These are phyloP conservation scores for Xylaria sp. DNA, from an alignment of 495 filamentous ascomycete species.

Conservation along the genomic window DNA sequence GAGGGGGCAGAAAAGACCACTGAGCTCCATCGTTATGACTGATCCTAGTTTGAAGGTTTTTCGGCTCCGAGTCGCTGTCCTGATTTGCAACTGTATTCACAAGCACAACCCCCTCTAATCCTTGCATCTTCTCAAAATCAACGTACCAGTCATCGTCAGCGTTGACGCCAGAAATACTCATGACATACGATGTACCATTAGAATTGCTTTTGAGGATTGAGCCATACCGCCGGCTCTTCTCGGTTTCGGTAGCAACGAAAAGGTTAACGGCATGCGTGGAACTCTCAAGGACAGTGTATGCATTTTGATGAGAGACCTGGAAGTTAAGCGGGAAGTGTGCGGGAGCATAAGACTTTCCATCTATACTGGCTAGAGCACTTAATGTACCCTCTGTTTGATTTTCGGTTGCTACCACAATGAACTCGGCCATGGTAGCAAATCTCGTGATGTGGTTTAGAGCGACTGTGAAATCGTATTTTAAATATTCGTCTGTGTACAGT, in stretches of 20 bases:
- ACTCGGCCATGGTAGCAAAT: slow-evolving; percentile 93
- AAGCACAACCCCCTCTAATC: slow-evolving; percentile 86
- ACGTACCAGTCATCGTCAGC: slow-evolving; percentile 76
- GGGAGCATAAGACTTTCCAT: slow-evolving; percentile 80
- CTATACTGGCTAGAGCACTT: slow-evolving; percentile 80
- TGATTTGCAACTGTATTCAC: slow-evolving; percentile 85
- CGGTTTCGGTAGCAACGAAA: slow-evolving; percentile 77
- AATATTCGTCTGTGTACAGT: slow-evolving; percentile 76
- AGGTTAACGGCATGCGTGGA: slow-evolving; percentile 92
- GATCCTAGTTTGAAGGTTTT: slow-evolving; percentile 87
- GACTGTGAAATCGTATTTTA: slow-evolving; percentile 61
- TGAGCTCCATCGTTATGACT: slow-evolving; percentile 94
- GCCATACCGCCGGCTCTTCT: slow-evolving; percentile 71
- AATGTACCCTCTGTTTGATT: slow-evolving; percentile 69
- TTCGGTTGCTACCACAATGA: slow-evolving; percentile 85
- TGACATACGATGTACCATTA: slow-evolving; percentile 92
- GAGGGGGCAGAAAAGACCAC: slow-evolving; percentile 78
- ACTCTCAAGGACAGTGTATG: slow-evolving; percentile 92
- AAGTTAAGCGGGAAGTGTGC: slow-evolving; percentile 86
- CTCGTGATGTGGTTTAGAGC: slow-evolving; percentile 74
- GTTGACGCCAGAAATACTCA: slow-evolving; percentile 80
- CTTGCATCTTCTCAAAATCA: slow-evolving; percentile 95
- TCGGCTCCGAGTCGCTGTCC: slow-evolving; percentile 66
- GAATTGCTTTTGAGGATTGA: slow-evolving; percentile 96
- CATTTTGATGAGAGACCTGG: slow-evolving; percentile 72